Evolutionary conservation across 768 basidiomycete species (phyloP), one percentile per base, ranked within the genome.

Genomic region (Cystoderma amianthinum): DNA sequence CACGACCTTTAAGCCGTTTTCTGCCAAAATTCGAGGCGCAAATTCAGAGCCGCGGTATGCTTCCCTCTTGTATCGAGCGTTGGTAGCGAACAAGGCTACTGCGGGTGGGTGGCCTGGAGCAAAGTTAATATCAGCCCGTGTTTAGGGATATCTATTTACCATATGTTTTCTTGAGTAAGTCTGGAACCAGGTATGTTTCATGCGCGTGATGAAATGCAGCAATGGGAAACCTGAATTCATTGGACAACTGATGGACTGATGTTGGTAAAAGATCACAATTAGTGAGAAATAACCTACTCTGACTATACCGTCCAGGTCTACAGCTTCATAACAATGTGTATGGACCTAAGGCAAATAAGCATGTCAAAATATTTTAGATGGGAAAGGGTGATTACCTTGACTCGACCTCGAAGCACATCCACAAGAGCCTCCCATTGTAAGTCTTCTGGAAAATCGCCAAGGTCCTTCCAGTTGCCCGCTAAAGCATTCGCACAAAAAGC

Each of bases 131-230:
- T 35, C 15, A 49, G 30, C 23, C 4, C 12, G 35, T 10, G 4
- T 10, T 16, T 12, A 41, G 20, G 3, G 28, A 41, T 24, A 32
- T 7, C 13, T 5, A 13, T 10, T 33, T 67, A 71, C 74, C 86
- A 54, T 72, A 89, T 32, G 76, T 76, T 48, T 74, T 73, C 63
- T 85, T 88, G 49, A 94, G 64, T 2, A 85, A 57, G 36, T 82
- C 81, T 0, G 89, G 85, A n/a, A 92, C 83, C n/a, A 92, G 73
- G 55, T 84, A 92, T 0, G 86, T 78, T 52, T 90, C 85, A 46
- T 83, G 81, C 0, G 88, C 88, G 42, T 82, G 79, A 44, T 89
- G 87, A 58, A 88, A 80, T 1, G 81, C 80, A 3, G 84, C 80
- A 39, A 89, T 74, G 2, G 76, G 69, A 57, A 86, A 85, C 50